Conservation (phyloP, 1,139 yeast species). For the Candida tetrigidarum region DNA sequence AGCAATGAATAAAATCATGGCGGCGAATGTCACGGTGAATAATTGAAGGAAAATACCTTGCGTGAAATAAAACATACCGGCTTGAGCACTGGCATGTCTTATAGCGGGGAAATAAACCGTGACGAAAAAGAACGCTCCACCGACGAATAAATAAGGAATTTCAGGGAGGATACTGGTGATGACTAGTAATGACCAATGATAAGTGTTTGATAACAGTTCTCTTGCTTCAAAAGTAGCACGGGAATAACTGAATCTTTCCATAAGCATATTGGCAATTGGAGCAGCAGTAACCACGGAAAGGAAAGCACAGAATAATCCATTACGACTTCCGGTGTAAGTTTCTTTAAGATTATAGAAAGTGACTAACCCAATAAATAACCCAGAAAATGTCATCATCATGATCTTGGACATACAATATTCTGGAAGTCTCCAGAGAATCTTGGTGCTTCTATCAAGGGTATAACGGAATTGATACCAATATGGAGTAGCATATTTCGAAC, state of each 20-base stretch:
- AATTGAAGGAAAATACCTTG: slow-evolving; percentile 57
- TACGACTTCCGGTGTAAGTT: slow-evolving; percentile 53
- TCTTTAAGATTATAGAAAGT: slow-evolving; percentile 47
- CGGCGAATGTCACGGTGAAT: slow-evolving; percentile 58
- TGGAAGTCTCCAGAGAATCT: slow-evolving; percentile 49
- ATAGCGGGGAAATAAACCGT: slow-evolving; percentile 58
- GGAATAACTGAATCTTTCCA: slow-evolving; percentile 48
- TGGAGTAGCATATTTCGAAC: slow-evolving; percentile 39
- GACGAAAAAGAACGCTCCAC: slow-evolving; percentile 55
- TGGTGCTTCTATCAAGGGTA: slow-evolving; percentile 36
- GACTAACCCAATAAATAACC: slow-evolving; percentile 54
- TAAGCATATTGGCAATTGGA: slow-evolving; percentile 49
- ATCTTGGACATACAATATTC: slow-evolving; percentile 47
- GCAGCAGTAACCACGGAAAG: slow-evolving; percentile 53
- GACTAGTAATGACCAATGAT: slow-evolving; percentile 64
- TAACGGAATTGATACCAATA: slow-evolving; percentile 36
- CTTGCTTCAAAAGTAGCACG: slow-evolving; percentile 65
- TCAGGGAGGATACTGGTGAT: slow-evolving; percentile 56
- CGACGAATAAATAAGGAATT: slow-evolving; percentile 57
- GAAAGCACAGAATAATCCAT: slow-evolving; percentile 55
- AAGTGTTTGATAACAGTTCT: slow-evolving; percentile 66
- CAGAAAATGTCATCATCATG: slow-evolving; percentile 46
- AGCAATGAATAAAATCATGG: slow-evolving; percentile 56
- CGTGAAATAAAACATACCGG: slow-evolving; percentile 58
- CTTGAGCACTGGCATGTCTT: slow-evolving; percentile 44